Base-by-base conservation (phyloP, 345 rosid species). In the Isatis tinctoria region DNA sequence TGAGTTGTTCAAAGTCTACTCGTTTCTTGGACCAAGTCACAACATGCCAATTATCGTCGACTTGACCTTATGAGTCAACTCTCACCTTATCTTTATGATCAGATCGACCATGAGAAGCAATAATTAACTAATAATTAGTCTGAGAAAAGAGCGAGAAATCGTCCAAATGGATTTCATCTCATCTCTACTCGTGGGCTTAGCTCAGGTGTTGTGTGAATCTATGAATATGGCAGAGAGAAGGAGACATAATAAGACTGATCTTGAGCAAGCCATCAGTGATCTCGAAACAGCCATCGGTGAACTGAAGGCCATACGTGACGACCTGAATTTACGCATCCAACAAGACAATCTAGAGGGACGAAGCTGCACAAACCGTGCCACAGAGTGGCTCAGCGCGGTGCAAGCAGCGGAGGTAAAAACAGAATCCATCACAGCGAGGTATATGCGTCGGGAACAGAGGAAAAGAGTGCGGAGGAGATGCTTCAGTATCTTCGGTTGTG, bases 261-360 rank as follows among this genome's bases (percentile, higher is more conserved):
- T 77, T 12, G 65, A 35, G 28, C 58, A 77, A 65, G 64, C 67
- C 54, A 49, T 65, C 47, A 48, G 57, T 49, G 67, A 77, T 27
- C 82, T 79, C 6, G 54, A 67, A 62, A 40, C 57, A 67, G 65
- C 71, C 24, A 69, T 3, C 11, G 8, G 17, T 48, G 79, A 69
- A 0, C 26, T 68, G 58, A 73, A 63, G 56, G 79, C 82, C 68
- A 56, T 32, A 48, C 74, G 67, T 3, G 67, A 79, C 43, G 82
- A 74, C 68, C 51, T 74, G 63, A 47, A 11, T 7, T 5, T 8
- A 68, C 66, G 30, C 11, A 69, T 73, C 22, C 70, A 68, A n/a
- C 24, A 20, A 45, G 41, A 54, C 53, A 4, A 62, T 18, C 54
- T 73, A 3, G 60, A 73, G 37, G 82, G 78, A 14, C 28, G 66